These are phyloP conservation scores for Pyracantha coccinea DNA, from an alignment of 331 rosid genomes.

Conservation along the genomic window DNA sequence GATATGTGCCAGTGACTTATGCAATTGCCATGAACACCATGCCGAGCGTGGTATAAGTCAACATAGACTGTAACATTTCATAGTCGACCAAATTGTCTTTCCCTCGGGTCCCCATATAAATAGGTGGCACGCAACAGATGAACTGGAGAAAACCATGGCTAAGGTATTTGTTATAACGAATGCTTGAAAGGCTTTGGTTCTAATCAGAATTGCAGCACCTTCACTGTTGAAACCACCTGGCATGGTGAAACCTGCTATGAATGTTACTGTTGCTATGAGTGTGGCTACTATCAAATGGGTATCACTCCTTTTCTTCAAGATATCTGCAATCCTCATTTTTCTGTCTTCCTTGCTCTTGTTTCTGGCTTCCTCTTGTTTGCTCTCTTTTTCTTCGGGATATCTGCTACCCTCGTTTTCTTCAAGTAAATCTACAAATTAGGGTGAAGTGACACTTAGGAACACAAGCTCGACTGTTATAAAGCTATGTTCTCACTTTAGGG, in stretches of 20 bases:
- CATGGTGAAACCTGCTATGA: not conserved
- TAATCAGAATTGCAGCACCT: not conserved
- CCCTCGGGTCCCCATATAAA: not conserved
- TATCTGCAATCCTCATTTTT: not conserved
- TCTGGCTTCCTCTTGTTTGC: not conserved
- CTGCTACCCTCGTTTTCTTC: too few species aligned
- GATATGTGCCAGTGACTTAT: not conserved
- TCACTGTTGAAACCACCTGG: not conserved
- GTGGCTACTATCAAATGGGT: not conserved
- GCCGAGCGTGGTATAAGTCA: not conserved
- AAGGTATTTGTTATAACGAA: not conserved
- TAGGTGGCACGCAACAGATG: not conserved
- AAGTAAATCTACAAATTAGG: too few species aligned
- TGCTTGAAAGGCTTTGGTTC: not conserved
- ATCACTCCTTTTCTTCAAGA: not conserved
- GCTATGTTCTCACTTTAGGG: too few species aligned
- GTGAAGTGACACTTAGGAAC: too few species aligned
- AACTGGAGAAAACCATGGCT: not conserved
- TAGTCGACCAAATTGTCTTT: not conserved
- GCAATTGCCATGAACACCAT: not conserved
- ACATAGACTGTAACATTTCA: not conserved
- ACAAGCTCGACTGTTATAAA: too few species aligned
- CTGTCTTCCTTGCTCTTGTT: not conserved
- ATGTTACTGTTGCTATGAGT: not conserved
- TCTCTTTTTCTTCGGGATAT: not conserved